Base-by-base conservation (phyloP, 1,139 yeast species). In the Candida glucosophila region DNA sequence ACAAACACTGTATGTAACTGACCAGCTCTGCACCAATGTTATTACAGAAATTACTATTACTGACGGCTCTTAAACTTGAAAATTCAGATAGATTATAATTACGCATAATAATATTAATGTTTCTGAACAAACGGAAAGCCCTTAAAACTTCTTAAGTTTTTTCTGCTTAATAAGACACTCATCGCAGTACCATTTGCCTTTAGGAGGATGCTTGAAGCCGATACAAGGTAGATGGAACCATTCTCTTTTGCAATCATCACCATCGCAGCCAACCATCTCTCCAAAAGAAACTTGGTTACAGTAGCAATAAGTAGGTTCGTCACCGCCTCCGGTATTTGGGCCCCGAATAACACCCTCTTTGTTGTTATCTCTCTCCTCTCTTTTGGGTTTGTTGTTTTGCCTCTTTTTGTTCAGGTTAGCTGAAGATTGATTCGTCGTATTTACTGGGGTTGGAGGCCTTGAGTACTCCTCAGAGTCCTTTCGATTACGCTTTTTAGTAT, bases 191-290 rank as follows among this genome's bases (percentile, higher is more conserved):
- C 98, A 90, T 43, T 85, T 85, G 4, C 97, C 98, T 54, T 79
- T 82, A 5, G 98, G 98, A 6, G 93, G 78, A 29, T 86, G 81
- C 26, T 76, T 75, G 38, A 88, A 69, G 2, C 96, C 96, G 26
- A 86, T 88, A 53, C 98, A 90, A 11, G 95, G 95, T 45, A 88
- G 65, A 56, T 90, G 98, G 60, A 90, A 90, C 98, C 98, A 90
- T 52, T 90, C 97, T 29, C 88, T 67, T 48, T 79, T 79, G 57
- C 98, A 90, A 35, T 79, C 77, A 24, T 81, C 90, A 3, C 95
- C 95, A 47, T 90, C 98, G 55, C 98, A 90, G 3, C 95, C 98
- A 34, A 90, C 96, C 98, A 90, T 90, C 47, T 90, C 97, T 12
- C 98, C 98, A 51, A 82, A 88, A 4, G 97, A 88, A 1, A 86